Percentiles rank a stretch among this genome's conserved stretches.
phyloP scores from a whole-genome alignment of 2,329 filamentous ascomycete genomes.

The Penicillium oxalicum region DNA sequence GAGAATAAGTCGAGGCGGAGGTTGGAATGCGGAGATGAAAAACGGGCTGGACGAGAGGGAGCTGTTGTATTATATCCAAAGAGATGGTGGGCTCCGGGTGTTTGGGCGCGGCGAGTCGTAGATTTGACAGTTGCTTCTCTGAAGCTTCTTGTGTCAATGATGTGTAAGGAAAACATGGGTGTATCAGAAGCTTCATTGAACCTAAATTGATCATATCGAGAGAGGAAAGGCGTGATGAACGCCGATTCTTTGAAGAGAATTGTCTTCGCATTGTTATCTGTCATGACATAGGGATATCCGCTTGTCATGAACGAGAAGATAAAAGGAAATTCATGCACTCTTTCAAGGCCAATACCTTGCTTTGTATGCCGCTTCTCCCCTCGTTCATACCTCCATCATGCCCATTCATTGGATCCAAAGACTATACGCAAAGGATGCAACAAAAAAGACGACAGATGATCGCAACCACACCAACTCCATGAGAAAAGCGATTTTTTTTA shows the following conservation, averaged over 20 bases:
- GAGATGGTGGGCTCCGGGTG: constrained; percentile 72
- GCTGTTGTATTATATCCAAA: constrained; percentile 71
- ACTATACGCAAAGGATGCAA: constrained; percentile 19
- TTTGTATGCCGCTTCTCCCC: constrained; percentile 23
- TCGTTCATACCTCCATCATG: constrained; percentile 11
- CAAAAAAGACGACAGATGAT: constrained; percentile 28
- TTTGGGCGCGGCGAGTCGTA: constrained; percentile 70
- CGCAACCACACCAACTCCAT: constrained; percentile 32
- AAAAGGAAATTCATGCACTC: constrained; percentile 37
- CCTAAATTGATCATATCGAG: neutral
- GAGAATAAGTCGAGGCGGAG: constrained; percentile 60
- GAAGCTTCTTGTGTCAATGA: neutral
- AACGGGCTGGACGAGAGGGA: constrained; percentile 54
- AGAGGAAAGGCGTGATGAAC: neutral
- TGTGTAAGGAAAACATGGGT: neutral
- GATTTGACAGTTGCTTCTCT: neutral
- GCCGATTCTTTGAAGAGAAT: constrained; percentile 25
- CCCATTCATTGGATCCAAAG: constrained; percentile 9
- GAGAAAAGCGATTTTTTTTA: constrained; percentile 26
- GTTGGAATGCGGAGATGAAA: constrained; percentile 26
- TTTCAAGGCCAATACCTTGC: constrained; percentile 23
- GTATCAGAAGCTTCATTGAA: neutral
- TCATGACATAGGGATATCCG: constrained; percentile 34
- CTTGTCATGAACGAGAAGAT: constrained; percentile 32
- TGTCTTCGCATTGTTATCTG: constrained; percentile 33